phyloP scores from a whole-genome alignment of 208 protist species.

The Trypanosoma boissoni region DNA sequence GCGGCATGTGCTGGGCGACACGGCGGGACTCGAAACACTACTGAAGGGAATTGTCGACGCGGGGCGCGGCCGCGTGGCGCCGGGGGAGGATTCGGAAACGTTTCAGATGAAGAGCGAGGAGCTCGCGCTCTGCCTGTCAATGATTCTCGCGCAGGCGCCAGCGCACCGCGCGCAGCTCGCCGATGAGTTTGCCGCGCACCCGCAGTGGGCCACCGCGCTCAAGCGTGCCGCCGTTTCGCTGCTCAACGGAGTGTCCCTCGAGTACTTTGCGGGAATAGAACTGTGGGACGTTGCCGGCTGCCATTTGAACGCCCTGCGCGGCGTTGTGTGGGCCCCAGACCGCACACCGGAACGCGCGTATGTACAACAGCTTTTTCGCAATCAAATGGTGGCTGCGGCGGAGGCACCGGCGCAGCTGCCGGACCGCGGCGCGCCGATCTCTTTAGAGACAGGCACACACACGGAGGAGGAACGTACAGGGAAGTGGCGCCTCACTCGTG shows the following conservation, averaged over 20 bases:
- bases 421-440: background rate
- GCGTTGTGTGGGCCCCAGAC: conserved; percentile 21
- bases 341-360: conserved; percentile 15
- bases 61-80: conserved; percentile 7
- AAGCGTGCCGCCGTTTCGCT: conserved; percentile 17
- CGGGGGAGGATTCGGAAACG: conserved; percentile 11
- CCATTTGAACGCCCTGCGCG: conserved; percentile 20
- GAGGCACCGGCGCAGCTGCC: background rate
- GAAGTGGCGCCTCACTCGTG: conserved; percentile 21
- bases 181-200: conserved; percentile 6
- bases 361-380: conserved; percentile 7
- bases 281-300: conserved; percentile 23
- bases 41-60: conserved; percentile 25
- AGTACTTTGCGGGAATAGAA: conserved; percentile 29
- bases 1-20: conserved; percentile 4
- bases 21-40: conserved; percentile 2
- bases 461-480: conserved; percentile 1
- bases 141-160: conserved; percentile 13
- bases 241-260: conserved; percentile 16
- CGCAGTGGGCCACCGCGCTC: conserved; percentile 18
- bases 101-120: conserved; percentile 21
- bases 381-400: background rate
- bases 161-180: conserved; percentile 7
- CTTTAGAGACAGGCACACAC: background rate
- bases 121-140: conserved; percentile 11